Conservation (phyloP, 2,329 filamentous ascomycete species). For the Penicillium verrucosum region DNA sequence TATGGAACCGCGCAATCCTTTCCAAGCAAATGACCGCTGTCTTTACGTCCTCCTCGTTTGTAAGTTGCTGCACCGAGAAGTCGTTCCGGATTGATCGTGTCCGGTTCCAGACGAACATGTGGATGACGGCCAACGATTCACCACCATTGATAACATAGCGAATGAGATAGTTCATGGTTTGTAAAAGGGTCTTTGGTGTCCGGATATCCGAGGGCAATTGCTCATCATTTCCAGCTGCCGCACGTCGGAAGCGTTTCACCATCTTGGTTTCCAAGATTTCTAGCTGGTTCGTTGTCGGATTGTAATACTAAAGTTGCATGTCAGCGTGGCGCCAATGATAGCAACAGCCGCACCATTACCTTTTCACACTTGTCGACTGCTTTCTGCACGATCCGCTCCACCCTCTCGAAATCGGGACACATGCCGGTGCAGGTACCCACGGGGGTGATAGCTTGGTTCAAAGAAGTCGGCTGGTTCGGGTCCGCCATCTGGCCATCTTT, state of each 20-base stretch:
- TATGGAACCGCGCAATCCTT: slow-evolving; percentile 62
- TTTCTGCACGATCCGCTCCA: slow-evolving; percentile 60
- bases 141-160: slow-evolving; percentile 51
- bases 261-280: slow-evolving; percentile 47
- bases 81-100: slow-evolving; percentile 64
- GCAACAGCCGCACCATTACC: slow-evolving; percentile 35
- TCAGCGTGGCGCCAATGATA: background rate
- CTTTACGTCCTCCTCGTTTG: slow-evolving; percentile 53
- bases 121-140: slow-evolving; percentile 51
- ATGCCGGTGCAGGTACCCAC: slow-evolving; percentile 62
- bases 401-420: slow-evolving; percentile 62
- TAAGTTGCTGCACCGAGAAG: slow-evolving; percentile 61
- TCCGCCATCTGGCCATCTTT: slow-evolving; percentile 54
- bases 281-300: slow-evolving; percentile 34
- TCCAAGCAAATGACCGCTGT: slow-evolving; percentile 61
- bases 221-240: slow-evolving; percentile 61
- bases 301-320: slow-evolving; percentile 29
- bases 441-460: slow-evolving; percentile 60
- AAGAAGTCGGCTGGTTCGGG: slow-evolving; percentile 57
- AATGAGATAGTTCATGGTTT: slow-evolving; percentile 49
- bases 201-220: slow-evolving; percentile 63
- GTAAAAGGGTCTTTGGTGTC: slow-evolving; percentile 50
- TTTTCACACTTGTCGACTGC: slow-evolving; percentile 61
- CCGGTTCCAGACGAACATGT: slow-evolving; percentile 65
- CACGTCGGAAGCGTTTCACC: slow-evolving; percentile 63